Evolutionary conservation across 2,329 filamentous ascomycete genomes (phyloP).

Genomic region (Phialocephala subalpina): DNA sequence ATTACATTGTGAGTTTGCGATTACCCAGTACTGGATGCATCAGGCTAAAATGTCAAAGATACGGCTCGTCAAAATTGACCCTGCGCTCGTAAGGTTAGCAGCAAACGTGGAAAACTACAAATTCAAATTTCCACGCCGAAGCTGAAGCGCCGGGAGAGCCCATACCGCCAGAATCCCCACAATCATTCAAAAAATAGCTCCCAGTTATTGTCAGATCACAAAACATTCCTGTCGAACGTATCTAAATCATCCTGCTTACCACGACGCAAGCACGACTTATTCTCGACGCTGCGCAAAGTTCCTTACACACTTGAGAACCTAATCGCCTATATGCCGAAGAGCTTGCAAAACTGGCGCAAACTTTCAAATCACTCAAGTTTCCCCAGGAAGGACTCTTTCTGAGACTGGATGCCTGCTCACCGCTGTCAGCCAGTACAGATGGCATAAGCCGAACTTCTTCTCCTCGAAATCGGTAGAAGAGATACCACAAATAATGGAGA

Average conservation of each 20-base stretch:
- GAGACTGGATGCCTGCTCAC: slow-evolving; percentile 51
- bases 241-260: slow-evolving; percentile 45
- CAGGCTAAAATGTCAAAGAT: too few species aligned
- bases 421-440: slow-evolving; percentile 53
- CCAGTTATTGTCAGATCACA: slow-evolving; percentile 49
- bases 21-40: too few species aligned
- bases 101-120: slow-evolving; percentile 40
- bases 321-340: slow-evolving; percentile 46
- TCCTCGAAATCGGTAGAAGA: slow-evolving; percentile 15
- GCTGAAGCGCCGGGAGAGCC: slow-evolving; percentile 42
- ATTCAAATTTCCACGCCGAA: slow-evolving; percentile 47
- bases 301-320: slow-evolving; percentile 42
- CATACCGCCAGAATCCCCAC: slow-evolving; percentile 45
- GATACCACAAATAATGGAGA: slow-evolving; percentile 27
- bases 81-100: not conserved
- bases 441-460: slow-evolving; percentile 48
- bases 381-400: slow-evolving; percentile 51
- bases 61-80: slow-evolving; percentile 7
- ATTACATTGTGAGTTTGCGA: too few species aligned
- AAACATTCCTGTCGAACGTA: slow-evolving; percentile 32
- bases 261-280: slow-evolving; percentile 43
- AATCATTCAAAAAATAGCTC: slow-evolving; percentile 52
- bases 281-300: slow-evolving; percentile 41
- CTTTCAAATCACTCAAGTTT: slow-evolving; percentile 39
- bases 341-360: slow-evolving; percentile 43